Base-by-base conservation (phyloP, 2,329 filamentous ascomycete species). In the Aspergillus aculeatus region DNA sequence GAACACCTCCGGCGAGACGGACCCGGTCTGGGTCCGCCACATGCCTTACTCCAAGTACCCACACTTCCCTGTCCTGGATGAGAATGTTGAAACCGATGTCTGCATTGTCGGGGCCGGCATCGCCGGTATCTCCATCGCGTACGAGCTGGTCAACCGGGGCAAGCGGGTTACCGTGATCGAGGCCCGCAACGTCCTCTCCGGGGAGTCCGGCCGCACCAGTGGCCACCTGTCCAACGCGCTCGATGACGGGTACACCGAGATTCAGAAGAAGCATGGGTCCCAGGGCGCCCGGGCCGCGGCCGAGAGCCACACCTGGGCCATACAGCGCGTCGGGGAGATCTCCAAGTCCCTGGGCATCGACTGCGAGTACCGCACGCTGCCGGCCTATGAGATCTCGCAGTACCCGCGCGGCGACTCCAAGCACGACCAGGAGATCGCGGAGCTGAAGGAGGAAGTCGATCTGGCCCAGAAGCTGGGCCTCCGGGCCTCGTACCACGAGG, bases 201-300 rank as follows among this genome's bases (percentile, higher is more conserved):
- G 83, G 2, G 84, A 86, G 67, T 62, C 62, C 0, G 82, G 82
- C 0, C 73, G 83, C 4, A 86, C 83, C 0, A 81, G 77, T 47
- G 83, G 83, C 0, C 83, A 86, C 65, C 69, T 86, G 31, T 78
- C 82, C 2, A 85, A 78, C 59, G 81, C 81, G 3, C 71, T 86
- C 2, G 84, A 86, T 31, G 83, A 84, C 54, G 78, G 80, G 2
- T 86, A 84, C 60, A 65, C 74, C 0, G 74, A 78, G 24, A 83
- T 86, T 55, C 75, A 75, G 7, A 79, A 79, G 70, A 83, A 83
- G 68, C 83, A 84, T 54, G 82, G 83, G 0, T 69, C 79, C 21
- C 70, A 77, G 0, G 81, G 82, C 1, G 83, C 83, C 0, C 76
- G 75, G 58, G 64, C 72, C 0, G 82, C 82, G 0, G 83, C 82